phyloP scores from a whole-genome alignment of 768 basidiomycete species.

The Termitomyces sp. region DNA sequence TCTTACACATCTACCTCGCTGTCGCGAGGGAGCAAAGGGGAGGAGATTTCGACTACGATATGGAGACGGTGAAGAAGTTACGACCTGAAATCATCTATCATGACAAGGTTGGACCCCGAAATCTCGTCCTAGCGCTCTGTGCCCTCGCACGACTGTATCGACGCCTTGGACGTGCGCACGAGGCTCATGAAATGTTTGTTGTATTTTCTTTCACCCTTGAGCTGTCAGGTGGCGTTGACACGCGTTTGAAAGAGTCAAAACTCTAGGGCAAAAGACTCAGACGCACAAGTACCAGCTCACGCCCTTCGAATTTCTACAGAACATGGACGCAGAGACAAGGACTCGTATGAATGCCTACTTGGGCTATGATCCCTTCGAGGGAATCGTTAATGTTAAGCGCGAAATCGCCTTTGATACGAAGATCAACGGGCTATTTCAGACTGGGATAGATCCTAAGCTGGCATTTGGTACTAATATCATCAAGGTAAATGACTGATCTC shows the following conservation, averaged over 20 bases:
- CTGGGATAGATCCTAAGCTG: neutral
- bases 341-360: neutral
- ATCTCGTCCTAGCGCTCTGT: neutral
- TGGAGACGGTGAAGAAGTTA: neutral
- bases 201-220: neutral
- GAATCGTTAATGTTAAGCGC: neutral
- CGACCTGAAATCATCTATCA: neutral
- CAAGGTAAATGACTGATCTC: neutral
- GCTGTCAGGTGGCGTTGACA: neutral
- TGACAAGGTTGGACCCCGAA: neutral
- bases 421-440: neutral
- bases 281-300: neutral
- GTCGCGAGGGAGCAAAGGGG: neutral
- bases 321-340: conserved; percentile 1
- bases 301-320: neutral
- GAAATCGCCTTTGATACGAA: neutral
- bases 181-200: neutral
- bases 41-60: neutral
- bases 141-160: neutral
- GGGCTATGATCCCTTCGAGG: neutral
- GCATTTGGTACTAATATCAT: neutral
- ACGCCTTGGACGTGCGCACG: neutral
- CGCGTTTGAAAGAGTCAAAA: neutral
- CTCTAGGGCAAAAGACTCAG: neutral
- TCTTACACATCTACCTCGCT: neutral